These are phyloP conservation scores for Nicotiana noctiflora DNA, from an alignment of 257 asterid species.

Conservation along the genomic window DNA sequence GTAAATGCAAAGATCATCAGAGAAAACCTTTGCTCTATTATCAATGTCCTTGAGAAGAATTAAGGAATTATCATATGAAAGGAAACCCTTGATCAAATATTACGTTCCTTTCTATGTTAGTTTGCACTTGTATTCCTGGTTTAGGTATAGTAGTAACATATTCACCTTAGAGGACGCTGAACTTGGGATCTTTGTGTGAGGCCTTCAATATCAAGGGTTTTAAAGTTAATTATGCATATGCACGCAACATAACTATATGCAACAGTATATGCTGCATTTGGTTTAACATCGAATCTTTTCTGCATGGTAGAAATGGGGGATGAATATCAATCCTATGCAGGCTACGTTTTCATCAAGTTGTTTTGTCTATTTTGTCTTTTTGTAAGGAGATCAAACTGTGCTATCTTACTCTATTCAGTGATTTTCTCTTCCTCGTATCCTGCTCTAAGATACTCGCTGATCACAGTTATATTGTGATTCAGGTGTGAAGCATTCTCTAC, in stretches of 20 bases:
- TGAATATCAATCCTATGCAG: background rate
- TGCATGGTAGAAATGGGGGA: background rate
- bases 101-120: background rate
- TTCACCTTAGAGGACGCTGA: background rate
- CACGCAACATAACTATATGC: background rate
- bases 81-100: background rate
- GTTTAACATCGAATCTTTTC: background rate
- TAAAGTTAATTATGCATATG: background rate
- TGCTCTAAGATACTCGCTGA: no score
- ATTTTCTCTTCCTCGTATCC: background rate
- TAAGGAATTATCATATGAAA: background rate
- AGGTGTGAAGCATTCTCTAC: constrained; percentile 83
- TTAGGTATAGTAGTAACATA: background rate
- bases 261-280: background rate
- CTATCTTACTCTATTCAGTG: background rate
- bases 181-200: background rate
- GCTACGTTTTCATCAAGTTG: background rate
- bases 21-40: background rate
- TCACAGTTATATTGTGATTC: constrained; percentile 9
- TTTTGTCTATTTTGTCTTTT: background rate
- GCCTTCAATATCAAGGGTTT: background rate
- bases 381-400: background rate
- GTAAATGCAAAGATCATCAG: background rate
- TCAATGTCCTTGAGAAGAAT: background rate
- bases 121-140: background rate